Evolutionary conservation across 768 basidiomycete genomes (phyloP).

Genomic region (Tulasnella calospora): DNA sequence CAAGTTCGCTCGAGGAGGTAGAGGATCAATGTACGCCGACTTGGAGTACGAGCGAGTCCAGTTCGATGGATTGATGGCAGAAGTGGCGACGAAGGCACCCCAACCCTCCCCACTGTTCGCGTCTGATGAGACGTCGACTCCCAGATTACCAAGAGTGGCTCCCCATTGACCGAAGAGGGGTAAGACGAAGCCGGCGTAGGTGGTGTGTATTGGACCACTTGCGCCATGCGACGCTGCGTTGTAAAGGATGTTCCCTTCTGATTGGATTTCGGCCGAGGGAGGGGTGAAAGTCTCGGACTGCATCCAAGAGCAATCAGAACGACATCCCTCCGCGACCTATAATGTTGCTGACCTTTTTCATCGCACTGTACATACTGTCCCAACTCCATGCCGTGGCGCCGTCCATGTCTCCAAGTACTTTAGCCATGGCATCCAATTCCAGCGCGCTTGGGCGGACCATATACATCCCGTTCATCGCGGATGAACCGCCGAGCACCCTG

Average conservation of each 20-base stretch:
- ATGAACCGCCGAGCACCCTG: conserved; percentile 62
- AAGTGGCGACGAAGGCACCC: conserved; percentile 53
- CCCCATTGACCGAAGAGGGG: conserved; percentile 55
- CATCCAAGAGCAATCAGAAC: background rate
- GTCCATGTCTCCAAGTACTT: conserved; percentile 31
- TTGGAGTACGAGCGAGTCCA: conserved; percentile 63
- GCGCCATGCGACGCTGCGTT: conserved; percentile 48
- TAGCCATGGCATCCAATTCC: conserved; percentile 48
- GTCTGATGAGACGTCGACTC: conserved; percentile 42
- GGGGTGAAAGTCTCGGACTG: conserved; percentile 53
- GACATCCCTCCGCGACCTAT: background rate
- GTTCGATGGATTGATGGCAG: conserved; percentile 57
- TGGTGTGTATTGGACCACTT: conserved; percentile 48
- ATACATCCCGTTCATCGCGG: conserved; percentile 68
- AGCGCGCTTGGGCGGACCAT: conserved; percentile 49
- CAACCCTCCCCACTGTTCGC: conserved; percentile 48
- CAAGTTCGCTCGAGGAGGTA: conserved; percentile 58
- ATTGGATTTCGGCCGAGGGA: conserved; percentile 43
- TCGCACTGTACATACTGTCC: conserved; percentile 44
- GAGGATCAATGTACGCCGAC: conserved; percentile 59
- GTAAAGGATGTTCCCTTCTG: conserved; percentile 45
- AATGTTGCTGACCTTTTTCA: conserved; percentile 37
- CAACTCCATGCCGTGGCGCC: conserved; percentile 42
- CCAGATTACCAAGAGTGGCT: conserved; percentile 43
- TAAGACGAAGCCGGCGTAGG: conserved; percentile 52